Conservation (phyloP, 768 basidiomycete species). For the Phallus indusiatus region DNA sequence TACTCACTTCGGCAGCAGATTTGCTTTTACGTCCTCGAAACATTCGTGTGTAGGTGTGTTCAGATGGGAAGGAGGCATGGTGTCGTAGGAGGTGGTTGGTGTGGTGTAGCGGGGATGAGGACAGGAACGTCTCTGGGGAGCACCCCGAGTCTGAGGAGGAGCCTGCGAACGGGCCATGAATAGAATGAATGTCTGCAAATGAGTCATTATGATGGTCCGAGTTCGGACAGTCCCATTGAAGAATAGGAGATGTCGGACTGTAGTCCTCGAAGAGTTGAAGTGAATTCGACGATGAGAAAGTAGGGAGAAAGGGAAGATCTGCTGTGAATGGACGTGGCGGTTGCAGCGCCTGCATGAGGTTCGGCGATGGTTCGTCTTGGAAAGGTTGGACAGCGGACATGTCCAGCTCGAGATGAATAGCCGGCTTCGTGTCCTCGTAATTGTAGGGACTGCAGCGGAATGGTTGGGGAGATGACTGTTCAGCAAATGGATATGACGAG, state of each 20-base stretch:
- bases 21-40: slow-evolving; percentile 9
- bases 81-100: slow-evolving; percentile 31
- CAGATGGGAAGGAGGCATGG: background rate
- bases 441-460: background rate
- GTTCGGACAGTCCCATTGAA: slow-evolving; percentile 1
- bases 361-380: background rate
- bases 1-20: slow-evolving; percentile 4
- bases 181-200: background rate
- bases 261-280: slow-evolving; percentile 1
- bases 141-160: background rate
- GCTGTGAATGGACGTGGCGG: background rate
- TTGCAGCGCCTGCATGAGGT: background rate
- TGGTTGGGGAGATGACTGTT: background rate
- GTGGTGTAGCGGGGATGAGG: slow-evolving; percentile 39
- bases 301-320: background rate
- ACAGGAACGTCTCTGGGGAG: slow-evolving; percentile 28
- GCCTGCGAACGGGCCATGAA: background rate
- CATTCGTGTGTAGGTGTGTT: slow-evolving; percentile 5
- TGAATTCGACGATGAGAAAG: background rate
- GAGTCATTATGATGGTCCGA: background rate
- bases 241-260: background rate
- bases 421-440: background rate
- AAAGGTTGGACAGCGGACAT: background rate
- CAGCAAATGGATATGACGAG: background rate
- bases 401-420: background rate